A percentile compares a stretch with the other conserved stretches of the same genome.
phyloP scores from a whole-genome alignment of 2,329 filamentous ascomycete species.

The Fusarium mexicanum region DNA sequence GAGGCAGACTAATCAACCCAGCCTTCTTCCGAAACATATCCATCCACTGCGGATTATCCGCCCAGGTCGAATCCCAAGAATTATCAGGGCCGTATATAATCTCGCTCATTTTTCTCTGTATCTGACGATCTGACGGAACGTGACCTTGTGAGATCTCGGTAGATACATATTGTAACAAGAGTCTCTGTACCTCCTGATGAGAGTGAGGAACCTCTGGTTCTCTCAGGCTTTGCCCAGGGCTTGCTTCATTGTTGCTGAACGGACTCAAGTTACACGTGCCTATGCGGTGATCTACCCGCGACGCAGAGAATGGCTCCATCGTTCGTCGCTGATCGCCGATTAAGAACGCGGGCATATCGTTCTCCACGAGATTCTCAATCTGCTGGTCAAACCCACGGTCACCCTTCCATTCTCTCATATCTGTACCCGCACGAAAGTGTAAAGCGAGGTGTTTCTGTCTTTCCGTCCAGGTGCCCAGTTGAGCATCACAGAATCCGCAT shows the following conservation, averaged over 20 bases:
- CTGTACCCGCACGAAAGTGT: not conserved
- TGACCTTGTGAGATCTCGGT: not conserved
- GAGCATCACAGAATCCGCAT: not conserved
- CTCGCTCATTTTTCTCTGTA: not conserved
- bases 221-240: rapidly evolving
- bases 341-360: not conserved
- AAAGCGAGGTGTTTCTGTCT: not conserved
- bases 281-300: not conserved
- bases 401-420: not conserved
- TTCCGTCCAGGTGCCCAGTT: not conserved
- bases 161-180: not conserved
- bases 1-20: not conserved
- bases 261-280: rapidly evolving
- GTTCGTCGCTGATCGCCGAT: not conserved
- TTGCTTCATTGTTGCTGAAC: rapidly evolving
- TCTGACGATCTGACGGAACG: not conserved
- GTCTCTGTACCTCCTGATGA: not conserved
- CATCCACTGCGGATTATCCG: not conserved
- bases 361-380: not conserved
- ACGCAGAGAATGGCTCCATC: not conserved
- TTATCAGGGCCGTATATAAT: not conserved
- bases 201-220: not conserved
- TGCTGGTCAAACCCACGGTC: not conserved
- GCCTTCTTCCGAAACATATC: not conserved
- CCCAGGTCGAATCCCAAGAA: not conserved